Evolutionary conservation across 192 early-diverging fungal species (phyloP).

Genomic region (Coemansia sp.): DNA sequence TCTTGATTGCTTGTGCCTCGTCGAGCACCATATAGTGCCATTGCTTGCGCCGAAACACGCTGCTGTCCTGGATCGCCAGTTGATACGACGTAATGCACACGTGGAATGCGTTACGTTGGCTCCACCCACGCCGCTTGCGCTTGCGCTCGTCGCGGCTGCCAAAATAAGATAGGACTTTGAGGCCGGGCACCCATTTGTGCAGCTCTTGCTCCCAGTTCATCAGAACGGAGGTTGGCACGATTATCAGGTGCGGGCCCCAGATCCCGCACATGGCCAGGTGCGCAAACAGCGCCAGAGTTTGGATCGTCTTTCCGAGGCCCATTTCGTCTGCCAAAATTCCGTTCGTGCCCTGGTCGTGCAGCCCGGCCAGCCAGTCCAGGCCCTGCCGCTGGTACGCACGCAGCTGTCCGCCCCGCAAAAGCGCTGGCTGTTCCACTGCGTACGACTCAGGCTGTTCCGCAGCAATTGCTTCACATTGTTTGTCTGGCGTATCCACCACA

Average conservation of each 20-base stretch:
- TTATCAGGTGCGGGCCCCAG: constrained; percentile 87
- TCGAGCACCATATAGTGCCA: constrained; percentile 82
- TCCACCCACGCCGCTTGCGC: constrained; percentile 59
- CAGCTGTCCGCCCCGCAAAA: constrained; percentile 84
- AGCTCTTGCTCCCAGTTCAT: constrained; percentile 96
- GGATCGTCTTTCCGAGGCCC: constrained; percentile 96
- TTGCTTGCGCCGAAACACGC: constrained; percentile 70
- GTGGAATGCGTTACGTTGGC: constrained; percentile 66
- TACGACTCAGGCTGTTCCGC: background rate
- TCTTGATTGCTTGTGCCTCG: constrained; percentile 81
- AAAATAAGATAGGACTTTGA: constrained; percentile 85
- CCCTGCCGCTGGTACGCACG: constrained; percentile 97
- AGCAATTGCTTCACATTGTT: background rate
- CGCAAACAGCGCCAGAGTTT: constrained; percentile 93
- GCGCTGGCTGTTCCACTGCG: constrained; percentile 72
- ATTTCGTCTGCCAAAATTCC: constrained; percentile 98
- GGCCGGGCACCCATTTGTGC: constrained; percentile 84
- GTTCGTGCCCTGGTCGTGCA: constrained; percentile 95
- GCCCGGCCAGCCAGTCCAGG: constrained; percentile 95
- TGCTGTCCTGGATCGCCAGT: constrained; percentile 88
- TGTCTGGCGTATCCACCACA: background rate
- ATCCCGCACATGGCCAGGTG: constrained; percentile 81
- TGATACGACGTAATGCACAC: constrained; percentile 96
- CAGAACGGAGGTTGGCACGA: constrained; percentile 94
- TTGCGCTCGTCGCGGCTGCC: constrained; percentile 74